A percentile compares a stretch with the other conserved stretches of the same genome.
These are phyloP conservation scores for Podospora conica DNA, from an alignment of 495 filamentous ascomycete genomes.

Conservation along the genomic window DNA sequence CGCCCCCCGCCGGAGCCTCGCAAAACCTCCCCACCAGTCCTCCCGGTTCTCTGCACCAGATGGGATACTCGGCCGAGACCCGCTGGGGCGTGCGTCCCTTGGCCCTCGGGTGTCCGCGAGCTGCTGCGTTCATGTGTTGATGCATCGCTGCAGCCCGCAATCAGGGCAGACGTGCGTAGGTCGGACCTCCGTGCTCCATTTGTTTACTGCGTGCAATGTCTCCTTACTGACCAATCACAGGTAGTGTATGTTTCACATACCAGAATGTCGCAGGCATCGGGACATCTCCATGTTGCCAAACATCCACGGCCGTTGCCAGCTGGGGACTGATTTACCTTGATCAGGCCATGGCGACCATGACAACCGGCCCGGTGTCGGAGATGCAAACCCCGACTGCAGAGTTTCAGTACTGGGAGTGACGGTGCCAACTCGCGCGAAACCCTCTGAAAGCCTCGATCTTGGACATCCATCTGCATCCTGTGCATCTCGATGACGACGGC, in stretches of 20 bases:
- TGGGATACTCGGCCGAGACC: not conserved
- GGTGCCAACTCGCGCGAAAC: not conserved
- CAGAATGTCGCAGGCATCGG: not conserved
- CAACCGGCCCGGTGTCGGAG: not conserved
- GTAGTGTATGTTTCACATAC: not conserved
- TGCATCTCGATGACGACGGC: not conserved
- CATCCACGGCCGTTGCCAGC: not conserved
- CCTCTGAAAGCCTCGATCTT: not conserved
- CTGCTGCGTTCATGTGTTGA: not conserved
- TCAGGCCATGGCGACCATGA: not conserved
- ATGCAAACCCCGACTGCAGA: not conserved
- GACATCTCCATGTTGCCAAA: not conserved
- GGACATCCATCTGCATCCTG: not conserved
- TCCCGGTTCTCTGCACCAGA: not conserved
- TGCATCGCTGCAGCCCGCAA: not conserved
- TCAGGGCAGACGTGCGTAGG: not conserved
- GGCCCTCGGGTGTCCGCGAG: not conserved
- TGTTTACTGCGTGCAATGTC: not conserved
- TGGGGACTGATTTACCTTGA: not conserved
- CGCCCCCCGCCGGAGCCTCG: not conserved
- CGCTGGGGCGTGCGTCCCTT: not conserved
- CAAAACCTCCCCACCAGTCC: not conserved
- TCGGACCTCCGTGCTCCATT: not conserved
- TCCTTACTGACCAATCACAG: not conserved
- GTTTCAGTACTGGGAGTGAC: not conserved